A percentile compares a stretch with the other conserved stretches of the same genome.
phyloP scores from a whole-genome alignment of 2,329 filamentous ascomycete genomes.

The Colletotrichum tropicale region DNA sequence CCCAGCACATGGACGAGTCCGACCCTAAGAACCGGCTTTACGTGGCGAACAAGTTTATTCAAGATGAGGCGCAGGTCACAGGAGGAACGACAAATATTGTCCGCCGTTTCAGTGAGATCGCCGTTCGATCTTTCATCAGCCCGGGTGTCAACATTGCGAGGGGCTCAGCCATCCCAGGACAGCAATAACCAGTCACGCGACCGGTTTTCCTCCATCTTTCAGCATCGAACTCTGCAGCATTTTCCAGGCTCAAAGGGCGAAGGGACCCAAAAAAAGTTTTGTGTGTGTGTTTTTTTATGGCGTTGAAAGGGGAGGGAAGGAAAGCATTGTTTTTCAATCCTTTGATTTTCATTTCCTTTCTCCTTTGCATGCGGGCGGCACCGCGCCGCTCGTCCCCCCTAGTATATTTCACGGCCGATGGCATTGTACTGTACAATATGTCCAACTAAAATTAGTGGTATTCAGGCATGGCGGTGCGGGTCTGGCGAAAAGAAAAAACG shows the following conservation, averaged over 20 bases:
- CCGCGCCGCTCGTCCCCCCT: background rate
- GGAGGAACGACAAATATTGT: slow-evolving; percentile 79
- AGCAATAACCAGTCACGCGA: background rate
- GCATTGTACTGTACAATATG: slow-evolving; percentile 15
- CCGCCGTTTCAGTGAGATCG: slow-evolving; percentile 72
- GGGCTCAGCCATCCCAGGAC: background rate
- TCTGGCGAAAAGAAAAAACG: background rate
- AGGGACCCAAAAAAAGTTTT: background rate
- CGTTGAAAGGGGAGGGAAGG: slow-evolving; percentile 6
- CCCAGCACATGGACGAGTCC: slow-evolving; percentile 67
- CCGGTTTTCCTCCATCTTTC: background rate
- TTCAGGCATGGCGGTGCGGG: slow-evolving; percentile 13
- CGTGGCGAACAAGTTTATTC: slow-evolving; percentile 73
- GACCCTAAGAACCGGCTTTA: slow-evolving; percentile 70
- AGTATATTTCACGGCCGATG: slow-evolving; percentile 4
- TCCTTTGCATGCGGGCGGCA: slow-evolving; percentile 10
- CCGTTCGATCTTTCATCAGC: slow-evolving; percentile 62
- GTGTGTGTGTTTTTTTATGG: background rate
- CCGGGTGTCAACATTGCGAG: slow-evolving; percentile 51
- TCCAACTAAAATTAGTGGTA: slow-evolving; percentile 6
- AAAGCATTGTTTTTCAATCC: slow-evolving; percentile 8
- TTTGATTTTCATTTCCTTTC: background rate
- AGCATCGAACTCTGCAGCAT: slow-evolving; percentile 8
- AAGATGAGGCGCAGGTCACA: slow-evolving; percentile 64
- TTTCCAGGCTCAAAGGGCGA: slow-evolving; percentile 3